Conservation (phyloP, 352 stramenopile species). For the Salisapilia sapeloensis region DNA sequence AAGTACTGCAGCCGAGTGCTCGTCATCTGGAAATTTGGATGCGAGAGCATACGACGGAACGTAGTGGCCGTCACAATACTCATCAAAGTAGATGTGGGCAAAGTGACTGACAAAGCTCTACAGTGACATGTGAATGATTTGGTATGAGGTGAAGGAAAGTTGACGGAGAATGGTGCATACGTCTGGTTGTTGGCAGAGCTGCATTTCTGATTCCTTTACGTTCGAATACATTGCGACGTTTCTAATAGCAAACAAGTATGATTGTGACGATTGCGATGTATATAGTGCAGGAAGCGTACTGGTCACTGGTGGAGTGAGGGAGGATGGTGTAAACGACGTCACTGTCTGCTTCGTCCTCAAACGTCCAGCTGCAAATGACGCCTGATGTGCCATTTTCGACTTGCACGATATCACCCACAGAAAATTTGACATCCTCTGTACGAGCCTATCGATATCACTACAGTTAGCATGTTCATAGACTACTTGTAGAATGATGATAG, state of each 20-base stretch:
- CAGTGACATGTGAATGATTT: too few relatives aligned
- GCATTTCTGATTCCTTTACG: too few relatives aligned
- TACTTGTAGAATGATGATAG: neutral
- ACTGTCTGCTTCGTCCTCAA: constrained; percentile 11
- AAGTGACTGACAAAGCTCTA: neutral
- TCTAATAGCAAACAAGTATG: too few relatives aligned
- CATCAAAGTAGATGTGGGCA: constrained; percentile 52
- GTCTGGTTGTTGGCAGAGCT: too few relatives aligned
- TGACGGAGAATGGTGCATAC: too few relatives aligned
- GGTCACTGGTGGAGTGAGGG: constrained; percentile 27
- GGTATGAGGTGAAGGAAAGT: too few relatives aligned
- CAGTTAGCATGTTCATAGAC: neutral
- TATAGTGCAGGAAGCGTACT: too few relatives aligned
- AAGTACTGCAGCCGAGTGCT: constrained; percentile 2
- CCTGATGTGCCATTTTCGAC: constrained; percentile 28
- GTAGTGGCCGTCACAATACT: constrained; percentile 38
- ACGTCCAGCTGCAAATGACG: constrained; percentile 45
- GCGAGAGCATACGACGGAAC: constrained; percentile 43
- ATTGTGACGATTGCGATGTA: too few relatives aligned
- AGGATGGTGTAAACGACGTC: constrained; percentile 55
- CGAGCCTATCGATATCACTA: constrained; percentile 17
- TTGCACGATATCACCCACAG: constrained; percentile 51
- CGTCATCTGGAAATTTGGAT: constrained; percentile 37
- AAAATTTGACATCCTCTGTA: constrained; percentile 24
- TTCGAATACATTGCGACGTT: too few relatives aligned